These are phyloP conservation scores for Ochetophila trinervis DNA, from an alignment of 306 rosid genomes.

Conservation along the genomic window DNA sequence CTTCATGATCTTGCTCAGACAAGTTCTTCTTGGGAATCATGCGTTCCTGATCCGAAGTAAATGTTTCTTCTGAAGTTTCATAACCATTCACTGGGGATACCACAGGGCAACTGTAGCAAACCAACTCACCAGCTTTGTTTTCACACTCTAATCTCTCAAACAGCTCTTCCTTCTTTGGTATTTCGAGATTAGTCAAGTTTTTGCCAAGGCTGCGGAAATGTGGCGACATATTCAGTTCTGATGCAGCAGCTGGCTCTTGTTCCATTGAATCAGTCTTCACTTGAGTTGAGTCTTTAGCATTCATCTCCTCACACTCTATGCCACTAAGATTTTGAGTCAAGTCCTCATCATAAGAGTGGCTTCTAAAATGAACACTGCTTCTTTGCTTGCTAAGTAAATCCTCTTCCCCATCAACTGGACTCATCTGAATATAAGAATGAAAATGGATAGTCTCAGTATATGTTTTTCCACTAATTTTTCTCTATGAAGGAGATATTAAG, in stretches of 20 bases:
- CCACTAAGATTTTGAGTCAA: slow-evolving; percentile 42
- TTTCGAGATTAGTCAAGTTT: slow-evolving; percentile 48
- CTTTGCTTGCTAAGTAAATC: slow-evolving; percentile 36
- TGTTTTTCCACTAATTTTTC: slow-evolving; percentile 6
- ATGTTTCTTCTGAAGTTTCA: slow-evolving; percentile 26
- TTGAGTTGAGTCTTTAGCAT: slow-evolving; percentile 25
- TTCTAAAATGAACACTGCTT: slow-evolving; percentile 57
- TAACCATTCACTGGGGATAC: slow-evolving; percentile 26
- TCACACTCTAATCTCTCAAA: slow-evolving; percentile 36
- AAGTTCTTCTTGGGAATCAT: slow-evolving; percentile 25
- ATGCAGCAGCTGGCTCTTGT: slow-evolving; percentile 24
- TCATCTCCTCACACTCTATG: slow-evolving; percentile 38
- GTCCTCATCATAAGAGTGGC: slow-evolving; percentile 77
- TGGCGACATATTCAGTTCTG: slow-evolving; percentile 31
- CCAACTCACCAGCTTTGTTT: slow-evolving; percentile 18
- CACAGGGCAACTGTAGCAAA: slow-evolving; percentile 8
- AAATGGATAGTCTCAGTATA: slow-evolving; percentile 25
- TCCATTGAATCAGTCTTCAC: slow-evolving; percentile 31
- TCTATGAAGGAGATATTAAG: slow-evolving; percentile 6
- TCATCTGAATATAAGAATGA: slow-evolving; percentile 56
- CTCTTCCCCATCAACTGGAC: slow-evolving; percentile 58
- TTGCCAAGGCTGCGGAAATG: slow-evolving; percentile 27
- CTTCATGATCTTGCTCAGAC: slow-evolving; percentile 36
- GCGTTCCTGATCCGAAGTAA: slow-evolving; percentile 25
- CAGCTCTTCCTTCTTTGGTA: slow-evolving; percentile 40